These are phyloP conservation scores for Gossypium rotundifolium DNA, from an alignment of 345 rosid species.

Conservation along the genomic window DNA sequence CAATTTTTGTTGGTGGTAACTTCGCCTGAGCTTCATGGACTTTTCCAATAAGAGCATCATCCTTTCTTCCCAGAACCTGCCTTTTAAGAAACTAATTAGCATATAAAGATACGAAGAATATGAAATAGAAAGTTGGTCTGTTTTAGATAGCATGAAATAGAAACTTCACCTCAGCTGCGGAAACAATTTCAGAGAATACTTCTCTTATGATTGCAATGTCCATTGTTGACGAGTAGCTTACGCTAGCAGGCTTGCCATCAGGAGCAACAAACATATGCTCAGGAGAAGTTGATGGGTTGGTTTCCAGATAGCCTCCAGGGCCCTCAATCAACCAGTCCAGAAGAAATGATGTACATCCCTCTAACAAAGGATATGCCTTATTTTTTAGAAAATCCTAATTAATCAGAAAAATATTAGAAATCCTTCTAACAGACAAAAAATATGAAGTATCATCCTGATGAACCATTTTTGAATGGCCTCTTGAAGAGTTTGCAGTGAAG, in stretches of 20 bases:
- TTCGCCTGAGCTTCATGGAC: conserved; percentile 60
- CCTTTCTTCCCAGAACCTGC: conserved; percentile 55
- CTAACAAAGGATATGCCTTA: conserved; percentile 72
- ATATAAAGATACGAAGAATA: conserved; percentile 4
- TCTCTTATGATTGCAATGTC: conserved; percentile 78
- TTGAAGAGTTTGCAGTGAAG: neutral
- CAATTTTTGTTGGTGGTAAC: conserved; percentile 61
- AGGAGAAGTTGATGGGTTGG: conserved; percentile 98
- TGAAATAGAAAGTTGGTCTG: neutral
- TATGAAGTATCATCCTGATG: neutral
- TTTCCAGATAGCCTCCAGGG: conserved; percentile 59
- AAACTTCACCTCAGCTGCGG: conserved; percentile 74
- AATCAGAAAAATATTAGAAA: conserved; percentile 13
- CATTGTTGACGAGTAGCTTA: conserved; percentile 97
- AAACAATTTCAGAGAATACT: conserved; percentile 60
- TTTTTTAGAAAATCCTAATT: conserved; percentile 65
- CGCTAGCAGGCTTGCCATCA: conserved; percentile 73
- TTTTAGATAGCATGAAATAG: neutral
- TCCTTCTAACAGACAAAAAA: neutral
- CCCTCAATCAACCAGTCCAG: conserved; percentile 92
- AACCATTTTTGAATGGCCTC: neutral
- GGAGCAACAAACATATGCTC: conserved; percentile 81
- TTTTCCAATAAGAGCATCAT: conserved; percentile 48
- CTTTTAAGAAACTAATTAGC: neutral
- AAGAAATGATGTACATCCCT: conserved; percentile 72